Percentiles rank a stretch among this genome's conserved stretches.
Conservation (phyloP, 2,329 filamentous ascomycete species). For the Colletotrichum navitas region DNA sequence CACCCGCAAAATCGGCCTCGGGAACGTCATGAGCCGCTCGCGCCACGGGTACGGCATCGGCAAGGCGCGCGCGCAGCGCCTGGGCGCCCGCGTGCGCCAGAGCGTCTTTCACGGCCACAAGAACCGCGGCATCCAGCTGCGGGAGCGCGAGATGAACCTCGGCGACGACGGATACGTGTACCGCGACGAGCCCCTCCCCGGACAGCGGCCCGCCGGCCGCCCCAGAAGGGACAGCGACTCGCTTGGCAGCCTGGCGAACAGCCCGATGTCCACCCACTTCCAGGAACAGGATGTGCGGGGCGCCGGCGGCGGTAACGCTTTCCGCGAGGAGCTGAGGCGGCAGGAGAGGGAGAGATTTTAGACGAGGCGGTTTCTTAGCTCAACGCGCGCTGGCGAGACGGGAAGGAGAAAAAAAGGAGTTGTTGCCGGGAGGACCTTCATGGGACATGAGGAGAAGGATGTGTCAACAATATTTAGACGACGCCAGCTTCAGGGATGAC, state of each 20-base stretch:
- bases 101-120: constrained; percentile 44
- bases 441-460: constrained; percentile 1
- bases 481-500: constrained; percentile 12
- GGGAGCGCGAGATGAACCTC: constrained; percentile 40
- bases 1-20: constrained; percentile 63
- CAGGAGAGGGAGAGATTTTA: constrained; percentile 58
- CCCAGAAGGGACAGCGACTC: constrained; percentile 60
- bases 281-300: constrained; percentile 53
- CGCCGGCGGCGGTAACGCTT: constrained; percentile 54
- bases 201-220: constrained; percentile 30
- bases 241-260: constrained; percentile 63
- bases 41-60: constrained; percentile 60
- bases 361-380: not conserved
- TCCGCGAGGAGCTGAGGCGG: constrained; percentile 64
- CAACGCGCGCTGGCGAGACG: not conserved
- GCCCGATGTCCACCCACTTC: constrained; percentile 58
- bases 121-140: constrained; percentile 59
- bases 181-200: constrained; percentile 51
- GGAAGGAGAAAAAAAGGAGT: not conserved
- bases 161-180: constrained; percentile 48
- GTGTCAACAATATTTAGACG: constrained; percentile 17
- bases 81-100: constrained; percentile 49
- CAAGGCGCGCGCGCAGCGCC: constrained; percentile 53
- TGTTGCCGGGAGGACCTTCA: not conserved
- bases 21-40: constrained; percentile 63